Base-by-base conservation (phyloP, 768 basidiomycete species). In the Russula dissimulans region DNA sequence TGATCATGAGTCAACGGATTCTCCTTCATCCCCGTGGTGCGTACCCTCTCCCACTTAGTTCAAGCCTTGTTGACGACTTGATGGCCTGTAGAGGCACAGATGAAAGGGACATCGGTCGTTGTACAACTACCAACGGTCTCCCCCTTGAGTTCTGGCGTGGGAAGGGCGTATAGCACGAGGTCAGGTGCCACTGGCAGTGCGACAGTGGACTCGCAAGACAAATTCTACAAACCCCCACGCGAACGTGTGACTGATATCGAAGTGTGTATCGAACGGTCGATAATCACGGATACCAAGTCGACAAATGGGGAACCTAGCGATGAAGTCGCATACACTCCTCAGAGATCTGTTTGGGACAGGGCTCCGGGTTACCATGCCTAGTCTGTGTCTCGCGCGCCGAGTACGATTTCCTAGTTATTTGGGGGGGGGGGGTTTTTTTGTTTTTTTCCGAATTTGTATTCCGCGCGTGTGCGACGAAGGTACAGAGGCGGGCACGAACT, bases 1-100 rank as follows among this genome's bases (percentile, higher is more conserved):
- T 71, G 73, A 73, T 72, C 59, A 72, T 70, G 73, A 70, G 69
- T 57, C 73, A 74, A 54, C 67, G 70, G 7, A 68, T 74, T 59
- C 68, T 74, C 54, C 69, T 72, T 46, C 72, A 73, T 39, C 64
- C 71, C 10, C 71, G 68, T 29, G 69, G 73, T 73, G 63, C 57
- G 70, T 59, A 17, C 31, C 29, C 5, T 36, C 1, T 15, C 43
- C 10, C 18, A 10, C 32, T 14, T 31, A 36, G 34, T 5, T 9
- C 6, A 2, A 17, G 14, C 15, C 29, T n/a, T n/a, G 22, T 31
- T 41, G 34, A 36, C 34, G 26, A 44, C 49, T 14, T 26, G 31
- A 48, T n/a, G 8, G 29, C 31, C 17, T 8, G 14, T 55, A 69
- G 70, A 69, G 44, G 68, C 63, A 5, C 60, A 9, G 9, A 5